Percentiles rank a stretch among this genome's conserved stretches.
phyloP scores from a whole-genome alignment of 2,329 filamentous ascomycete species.

The Cercospora citrullina region DNA sequence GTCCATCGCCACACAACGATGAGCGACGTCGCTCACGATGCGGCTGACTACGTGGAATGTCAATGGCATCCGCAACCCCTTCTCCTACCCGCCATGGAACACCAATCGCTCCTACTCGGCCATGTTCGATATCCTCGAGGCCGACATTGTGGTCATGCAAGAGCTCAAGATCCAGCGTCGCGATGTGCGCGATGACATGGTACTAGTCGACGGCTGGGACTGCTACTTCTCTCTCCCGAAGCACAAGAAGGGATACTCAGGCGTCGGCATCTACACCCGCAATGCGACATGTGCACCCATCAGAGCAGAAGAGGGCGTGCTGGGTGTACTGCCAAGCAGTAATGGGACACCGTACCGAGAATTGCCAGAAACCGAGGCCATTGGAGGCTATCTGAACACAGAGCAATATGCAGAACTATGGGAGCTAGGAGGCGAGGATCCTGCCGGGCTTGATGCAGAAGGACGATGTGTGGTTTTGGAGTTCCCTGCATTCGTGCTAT shows the following conservation, averaged over 20 bases:
- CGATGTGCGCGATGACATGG: conserved; percentile 92
- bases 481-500: conserved; percentile 89
- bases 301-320: conserved; percentile 89
- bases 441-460: conserved; percentile 77
- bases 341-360: conserved; percentile 71
- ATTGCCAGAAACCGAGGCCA: conserved; percentile 70
- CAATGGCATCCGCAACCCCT: conserved; percentile 57
- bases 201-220: conserved; percentile 91
- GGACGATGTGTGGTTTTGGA: conserved; percentile 88
- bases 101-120: conserved; percentile 52
- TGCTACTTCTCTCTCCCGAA: conserved; percentile 92
- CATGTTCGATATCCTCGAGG: conserved; percentile 92
- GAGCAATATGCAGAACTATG: conserved; percentile 60
- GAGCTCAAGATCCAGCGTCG: conserved; percentile 96
- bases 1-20: neutral
- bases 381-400: conserved; percentile 80
- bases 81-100: conserved; percentile 56
- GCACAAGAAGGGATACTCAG: conserved; percentile 95
- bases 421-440: conserved; percentile 60
- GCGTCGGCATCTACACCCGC: conserved; percentile 93
- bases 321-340: conserved; percentile 74
- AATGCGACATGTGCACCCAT: conserved; percentile 82
- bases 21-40: conserved; percentile 33
- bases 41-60: conserved; percentile 51
- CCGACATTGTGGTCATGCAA: conserved; percentile 93